Base-by-base conservation (phyloP, 192 early-diverging fungal species). In the Pilaira anomala region DNA sequence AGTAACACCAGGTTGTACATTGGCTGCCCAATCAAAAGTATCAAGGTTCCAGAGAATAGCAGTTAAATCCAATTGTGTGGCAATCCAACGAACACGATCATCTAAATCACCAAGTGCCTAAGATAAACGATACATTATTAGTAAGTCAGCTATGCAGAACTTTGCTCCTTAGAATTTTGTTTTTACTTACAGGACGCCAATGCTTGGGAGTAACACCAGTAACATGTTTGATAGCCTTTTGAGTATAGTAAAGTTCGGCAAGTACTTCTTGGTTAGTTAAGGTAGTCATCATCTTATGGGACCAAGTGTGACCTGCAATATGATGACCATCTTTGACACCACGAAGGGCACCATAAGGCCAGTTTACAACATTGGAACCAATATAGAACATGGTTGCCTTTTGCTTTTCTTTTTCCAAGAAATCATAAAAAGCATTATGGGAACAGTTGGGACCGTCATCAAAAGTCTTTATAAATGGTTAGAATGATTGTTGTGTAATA, bases 261-360 rank as follows among this genome's bases (percentile, higher is more conserved):
- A 83, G 67, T 25, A 87, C 55, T 49, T 73, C 66, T 42, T 72
- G 49, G 29, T 69, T 74, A 6, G 65, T 60, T 22, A 82, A 60
- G 1, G 68, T 72, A 30, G 84, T 76, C 61, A 87, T 60, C 39
- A 67, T 44, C 25, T 53, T 29, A 41, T 86, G 84, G 29, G 80
- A 77, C 84, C 84, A 86, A 13, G 85, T 87, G 49, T 87, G 85
- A 25, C 76, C 62, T 19, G 64, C 75, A 45, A 87, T 74, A 28
- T 85, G 79, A 53, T 87, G 85, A 16, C 85, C 85, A 52, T 72
- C 80, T 13, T 58, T 64, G 11, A 66, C 60, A 57, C 66, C 71
- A 45, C 75, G 71, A n/a, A 65, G 29, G 9, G 63, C 54, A 22
- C 60, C 65, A 36, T 69, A 68, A 25, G 72, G 71, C 55, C 63